Evolutionary conservation across 2,329 filamentous ascomycete genomes (phyloP), one percentile per base, ranked within the genome.

Genomic region (Neonectria coccinea): DNA sequence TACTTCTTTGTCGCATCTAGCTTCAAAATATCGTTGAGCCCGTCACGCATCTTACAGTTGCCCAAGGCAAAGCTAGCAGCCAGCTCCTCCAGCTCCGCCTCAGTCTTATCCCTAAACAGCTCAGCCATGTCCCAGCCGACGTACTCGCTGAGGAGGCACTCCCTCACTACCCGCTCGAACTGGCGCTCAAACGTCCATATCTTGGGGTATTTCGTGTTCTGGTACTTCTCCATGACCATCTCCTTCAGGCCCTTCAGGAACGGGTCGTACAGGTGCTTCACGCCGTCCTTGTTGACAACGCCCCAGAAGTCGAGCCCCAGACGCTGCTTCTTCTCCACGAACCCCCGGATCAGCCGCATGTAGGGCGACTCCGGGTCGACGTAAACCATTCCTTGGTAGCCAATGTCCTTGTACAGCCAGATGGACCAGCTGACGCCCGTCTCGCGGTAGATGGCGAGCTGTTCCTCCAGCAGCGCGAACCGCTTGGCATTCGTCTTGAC

Each of bases 321-420:
- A 0, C 72, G 70, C 9, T 82, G 79, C 72, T 89, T 89, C 78
- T 88, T 89, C 52, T 83, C 80, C 0, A 89, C 73, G 58, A 89
- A 87, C 0, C 82, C 80, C 18, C 79, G 71, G 45, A 89, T 81
- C 2, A 83, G 81, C 22, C 79, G 78, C 74, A 86, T 86, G 76
- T 85, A 88, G 2, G 79, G 68, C 8, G 79, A 82, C 11, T 82
- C 73, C 0, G 83, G 81, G 36, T 78, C 77, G 1, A 83, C 77
- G 64, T 85, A 83, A 0, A 85, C 77, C 85, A 88, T 86, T 6
- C 85, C 86, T 73, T 87, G 85, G 48, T 84, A 80, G 0, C 85
- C 84, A 42, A 88, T 82, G 62, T 88, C 85, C 72, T 88, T 88
- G 75, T 86, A 88, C 0, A 86, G 75, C 85, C 86, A 88, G 70